Evolutionary conservation across 805 yeast genomes (phyloP).

Genomic region (Kazachstania kunashirensis): DNA sequence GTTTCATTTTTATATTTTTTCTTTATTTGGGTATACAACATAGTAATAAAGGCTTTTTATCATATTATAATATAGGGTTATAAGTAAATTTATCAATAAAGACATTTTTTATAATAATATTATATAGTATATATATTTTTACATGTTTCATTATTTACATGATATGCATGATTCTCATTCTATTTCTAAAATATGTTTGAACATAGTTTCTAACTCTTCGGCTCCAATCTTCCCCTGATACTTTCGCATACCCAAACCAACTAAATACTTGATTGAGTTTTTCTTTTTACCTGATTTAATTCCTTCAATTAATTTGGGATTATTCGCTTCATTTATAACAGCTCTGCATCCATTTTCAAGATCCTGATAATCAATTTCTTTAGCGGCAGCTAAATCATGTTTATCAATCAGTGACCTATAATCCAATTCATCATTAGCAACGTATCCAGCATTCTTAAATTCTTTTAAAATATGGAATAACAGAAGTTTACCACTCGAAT

Average conservation of each 20-base stretch:
- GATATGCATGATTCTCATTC: conserved; percentile 8
- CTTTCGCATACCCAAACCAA: conserved; percentile 78
- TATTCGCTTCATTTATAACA: conserved; percentile 32
- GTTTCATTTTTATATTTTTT: too few species aligned
- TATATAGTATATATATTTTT: too few species aligned
- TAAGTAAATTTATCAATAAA: too few species aligned
- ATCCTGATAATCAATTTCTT: conserved; percentile 28
- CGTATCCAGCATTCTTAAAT: conserved; percentile 29
- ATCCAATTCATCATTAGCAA: conserved; percentile 8
- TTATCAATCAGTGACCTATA: conserved; percentile 43
- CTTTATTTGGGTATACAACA: too few species aligned
- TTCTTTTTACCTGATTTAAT: conserved; percentile 48
- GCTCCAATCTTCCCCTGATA: conserved; percentile 52
- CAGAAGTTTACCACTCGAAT: conserved; percentile 57
- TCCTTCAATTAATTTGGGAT: conserved; percentile 48
- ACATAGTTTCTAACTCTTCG: conserved; percentile 27
- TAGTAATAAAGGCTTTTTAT: too few species aligned
- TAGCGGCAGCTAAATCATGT: conserved; percentile 36
- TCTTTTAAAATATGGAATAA: conserved; percentile 51
- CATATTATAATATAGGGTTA: too few species aligned
- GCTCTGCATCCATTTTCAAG: conserved; percentile 35
- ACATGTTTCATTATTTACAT: conserved; percentile 1
- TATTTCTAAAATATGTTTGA: conserved; percentile 23
- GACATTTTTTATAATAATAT: too few species aligned
- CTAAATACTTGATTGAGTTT: conserved; percentile 60